phyloP scores from a whole-genome alignment of 2,329 filamentous ascomycete genomes.

The Colletotrichum higginsianum region DNA sequence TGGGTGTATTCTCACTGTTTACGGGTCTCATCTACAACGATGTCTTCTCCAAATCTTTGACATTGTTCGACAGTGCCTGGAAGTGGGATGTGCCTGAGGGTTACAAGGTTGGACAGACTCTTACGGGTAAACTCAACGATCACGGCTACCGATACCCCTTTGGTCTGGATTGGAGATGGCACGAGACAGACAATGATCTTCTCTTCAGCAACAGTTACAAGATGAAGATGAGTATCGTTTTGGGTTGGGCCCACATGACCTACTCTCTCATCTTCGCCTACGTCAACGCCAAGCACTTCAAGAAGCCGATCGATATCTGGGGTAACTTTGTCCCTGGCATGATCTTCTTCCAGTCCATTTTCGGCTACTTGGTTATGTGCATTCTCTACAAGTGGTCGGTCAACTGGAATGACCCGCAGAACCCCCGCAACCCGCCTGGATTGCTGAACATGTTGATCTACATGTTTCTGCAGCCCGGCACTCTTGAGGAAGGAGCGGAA shows the following conservation, averaged over 20 bases:
- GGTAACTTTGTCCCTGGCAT: conserved; percentile 98
- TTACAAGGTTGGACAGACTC: conserved; percentile 74
- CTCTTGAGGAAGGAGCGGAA: conserved; percentile 69
- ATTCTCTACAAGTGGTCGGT: conserved; percentile 98
- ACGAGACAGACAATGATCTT: conserved; percentile 93
- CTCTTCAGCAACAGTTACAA: conserved; percentile 99
- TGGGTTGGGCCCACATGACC: conserved; percentile 99
- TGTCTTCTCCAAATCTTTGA: conserved; percentile 93
- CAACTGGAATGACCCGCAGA: conserved; percentile 79
- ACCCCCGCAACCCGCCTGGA: conserved; percentile 80
- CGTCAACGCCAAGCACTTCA: conserved; percentile 95
- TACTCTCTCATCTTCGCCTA: conserved; percentile 95
- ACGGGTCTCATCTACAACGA: conserved; percentile 99
- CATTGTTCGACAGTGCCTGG: conserved; percentile 92
- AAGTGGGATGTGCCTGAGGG: conserved; percentile 78
- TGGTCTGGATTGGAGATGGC: conserved; percentile 96
- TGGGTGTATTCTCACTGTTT: conserved; percentile 97
- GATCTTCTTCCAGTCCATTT: conserved; percentile 99
- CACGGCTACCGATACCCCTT: conserved; percentile 92
- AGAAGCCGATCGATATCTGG: conserved; percentile 94
- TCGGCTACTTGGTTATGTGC: conserved; percentile 93
- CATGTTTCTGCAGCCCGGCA: conserved; percentile 96
- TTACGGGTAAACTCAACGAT: conserved; percentile 77
- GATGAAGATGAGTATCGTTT: conserved; percentile 99
- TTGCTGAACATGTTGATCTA: conserved; percentile 99